Percentiles rank a stretch among this genome's conserved stretches.
Conservation (phyloP, 352 stramenopile species). For the Peronospora farinosa region DNA sequence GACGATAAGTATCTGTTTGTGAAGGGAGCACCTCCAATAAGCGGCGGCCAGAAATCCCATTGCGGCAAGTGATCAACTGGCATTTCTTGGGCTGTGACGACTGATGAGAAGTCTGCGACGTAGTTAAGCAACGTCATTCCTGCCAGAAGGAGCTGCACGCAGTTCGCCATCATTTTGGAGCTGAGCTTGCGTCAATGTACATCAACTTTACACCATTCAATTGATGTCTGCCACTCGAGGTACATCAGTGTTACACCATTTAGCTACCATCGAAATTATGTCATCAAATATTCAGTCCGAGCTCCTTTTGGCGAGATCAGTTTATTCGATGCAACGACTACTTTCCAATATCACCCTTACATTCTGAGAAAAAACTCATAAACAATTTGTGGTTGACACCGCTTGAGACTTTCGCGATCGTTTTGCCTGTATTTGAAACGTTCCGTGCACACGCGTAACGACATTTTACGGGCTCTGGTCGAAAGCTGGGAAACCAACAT, state of each 20-base stretch:
- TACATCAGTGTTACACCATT: background rate
- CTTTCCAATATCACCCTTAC: too few relatives aligned
- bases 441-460: slow-evolving; percentile 10
- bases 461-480: slow-evolving; percentile 7
- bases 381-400: background rate
- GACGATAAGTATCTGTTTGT: slow-evolving; percentile 55
- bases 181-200: background rate
- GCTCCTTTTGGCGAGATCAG: too few relatives aligned
- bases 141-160: background rate
- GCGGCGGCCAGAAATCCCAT: slow-evolving; percentile 68
- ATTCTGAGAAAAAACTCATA: too few relatives aligned
- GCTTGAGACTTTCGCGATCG: background rate
- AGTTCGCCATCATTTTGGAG: background rate
- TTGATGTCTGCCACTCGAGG: background rate
- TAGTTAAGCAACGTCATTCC: background rate
- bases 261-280: too few relatives aligned
- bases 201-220: background rate
- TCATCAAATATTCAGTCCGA: too few relatives aligned
- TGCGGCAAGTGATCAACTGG: slow-evolving; percentile 18
- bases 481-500: background rate
- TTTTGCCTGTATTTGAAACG: slow-evolving; percentile 11
- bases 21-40: slow-evolving; percentile 39
- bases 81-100: background rate
- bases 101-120: background rate
- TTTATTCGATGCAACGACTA: too few relatives aligned